Evolutionary conservation across 2,329 filamentous ascomycete species (phyloP).

Genomic region (Drechslerella stenobrocha): DNA sequence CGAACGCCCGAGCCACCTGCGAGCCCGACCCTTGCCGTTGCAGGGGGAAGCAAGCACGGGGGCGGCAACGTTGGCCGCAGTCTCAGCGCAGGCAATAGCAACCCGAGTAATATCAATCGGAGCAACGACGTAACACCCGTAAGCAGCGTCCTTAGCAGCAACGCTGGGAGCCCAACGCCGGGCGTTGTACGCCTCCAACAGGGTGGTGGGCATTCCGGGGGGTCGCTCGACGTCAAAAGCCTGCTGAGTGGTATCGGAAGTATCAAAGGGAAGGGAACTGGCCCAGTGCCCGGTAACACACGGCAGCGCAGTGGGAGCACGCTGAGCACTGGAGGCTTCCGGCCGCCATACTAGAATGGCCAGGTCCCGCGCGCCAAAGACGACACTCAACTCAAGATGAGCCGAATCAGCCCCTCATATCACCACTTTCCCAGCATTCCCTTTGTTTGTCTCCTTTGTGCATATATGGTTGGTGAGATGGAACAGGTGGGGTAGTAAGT

Average conservation of each 20-base stretch:
- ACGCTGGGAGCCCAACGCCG: constrained; percentile 26
- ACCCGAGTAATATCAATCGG: constrained; percentile 4
- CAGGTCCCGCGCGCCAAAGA: background rate
- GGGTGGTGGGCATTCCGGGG: constrained; percentile 9
- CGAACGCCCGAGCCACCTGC: constrained; percentile 34
- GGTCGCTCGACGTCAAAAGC: constrained; percentile 39
- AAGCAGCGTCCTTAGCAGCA: constrained; percentile 32
- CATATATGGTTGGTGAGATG: constrained; percentile 16
- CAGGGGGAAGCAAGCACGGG: background rate
- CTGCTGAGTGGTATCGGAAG: constrained; percentile 38
- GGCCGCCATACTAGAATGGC: constrained; percentile 32
- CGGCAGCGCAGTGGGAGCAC: constrained; percentile 37
- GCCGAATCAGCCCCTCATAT: background rate
- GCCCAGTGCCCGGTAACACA: background rate
- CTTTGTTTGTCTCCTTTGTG: constrained; percentile 16
- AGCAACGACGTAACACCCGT: constrained; percentile 23
- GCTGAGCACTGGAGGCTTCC: constrained; percentile 34
- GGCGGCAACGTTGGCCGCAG: constrained; percentile 9
- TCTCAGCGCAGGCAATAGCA: constrained; percentile 28
- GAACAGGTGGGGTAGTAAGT: constrained; percentile 2
- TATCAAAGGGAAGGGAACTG: constrained; percentile 25
- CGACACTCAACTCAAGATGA: background rate
- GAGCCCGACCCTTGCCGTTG: constrained; percentile 24
- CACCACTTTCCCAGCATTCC: background rate
- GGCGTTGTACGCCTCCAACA: constrained; percentile 19